Evolutionary conservation across 139 green algal species (phyloP), one percentile per base, ranked within the genome.

Genomic region (Eudorina sp.): DNA sequence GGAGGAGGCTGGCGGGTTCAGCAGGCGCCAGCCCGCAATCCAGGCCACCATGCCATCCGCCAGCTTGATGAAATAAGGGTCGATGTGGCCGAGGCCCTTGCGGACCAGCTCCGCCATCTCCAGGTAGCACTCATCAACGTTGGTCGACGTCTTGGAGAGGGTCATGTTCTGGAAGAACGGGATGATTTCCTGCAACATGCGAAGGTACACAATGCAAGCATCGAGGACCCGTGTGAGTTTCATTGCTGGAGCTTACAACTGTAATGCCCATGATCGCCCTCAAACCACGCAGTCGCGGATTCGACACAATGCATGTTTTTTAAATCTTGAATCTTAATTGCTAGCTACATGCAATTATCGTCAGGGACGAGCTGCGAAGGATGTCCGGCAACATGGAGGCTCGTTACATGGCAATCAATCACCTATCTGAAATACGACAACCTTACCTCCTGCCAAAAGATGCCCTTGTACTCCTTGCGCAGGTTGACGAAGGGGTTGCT

Each of bases 401-500:
- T n/a, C n/a, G n/a, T n/a, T n/a, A n/a, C n/a, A n/a, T n/a, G n/a
- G n/a, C n/a, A n/a, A n/a, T n/a, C n/a, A n/a, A n/a, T n/a, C n/a
- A n/a, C n/a, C n/a, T n/a, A n/a, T n/a, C n/a, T n/a, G n/a, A n/a
- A n/a, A n/a, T n/a, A n/a, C n/a, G n/a, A 58, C 25, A 53, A 46
- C 14, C 41, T 43, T 29, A 84, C 36, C 86, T 94, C 95, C 92
- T 98, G 96, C 97, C 97, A 99, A 95, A 99, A 99, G 91, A 99
- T 99, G 80, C 97, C 97, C 89, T 99, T 99, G 94, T 98, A 99
- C 95, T 99, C 97, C 93, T 99, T 99, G 73, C 93, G 93, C 74
- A 99, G 92, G 94, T 99, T 99, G 64, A 95, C 94, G 86, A 99
- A 99, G 58, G 97, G 97, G 94, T 99, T 98, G 93, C 88, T 95